phyloP scores from a whole-genome alignment of 768 basidiomycete species.

The Russula compacta region DNA sequence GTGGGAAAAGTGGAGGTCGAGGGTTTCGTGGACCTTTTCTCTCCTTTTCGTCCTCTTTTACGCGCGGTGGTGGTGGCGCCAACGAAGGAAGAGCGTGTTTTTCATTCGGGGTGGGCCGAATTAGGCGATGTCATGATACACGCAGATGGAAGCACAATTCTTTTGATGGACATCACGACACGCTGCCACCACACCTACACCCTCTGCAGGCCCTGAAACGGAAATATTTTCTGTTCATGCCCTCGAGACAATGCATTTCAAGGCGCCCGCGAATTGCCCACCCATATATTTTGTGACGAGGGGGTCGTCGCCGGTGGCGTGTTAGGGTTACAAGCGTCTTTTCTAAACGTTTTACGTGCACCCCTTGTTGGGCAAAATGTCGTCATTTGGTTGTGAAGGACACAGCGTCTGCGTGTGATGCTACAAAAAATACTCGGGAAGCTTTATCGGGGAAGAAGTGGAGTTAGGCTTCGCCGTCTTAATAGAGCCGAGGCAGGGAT shows the following conservation, averaged over 20 bases:
- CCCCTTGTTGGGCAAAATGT: constrained; percentile 9
- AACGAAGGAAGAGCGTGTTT: constrained; percentile 16
- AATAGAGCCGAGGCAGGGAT: background rate
- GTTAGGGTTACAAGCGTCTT: background rate
- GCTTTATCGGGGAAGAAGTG: constrained; percentile 31
- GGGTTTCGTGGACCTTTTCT: constrained; percentile 9
- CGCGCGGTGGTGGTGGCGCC: constrained; percentile 12
- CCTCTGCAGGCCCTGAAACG: background rate
- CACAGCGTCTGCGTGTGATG: constrained; percentile 7
- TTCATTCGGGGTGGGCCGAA: constrained; percentile 8
- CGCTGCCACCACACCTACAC: constrained; percentile 5
- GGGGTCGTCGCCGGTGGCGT: constrained; percentile 1
- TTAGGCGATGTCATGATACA: constrained; percentile 11
- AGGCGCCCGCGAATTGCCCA: background rate
- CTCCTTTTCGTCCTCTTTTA: constrained; percentile 31
- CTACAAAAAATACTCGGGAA: constrained; percentile 74
- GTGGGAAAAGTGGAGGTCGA: constrained; percentile 51
- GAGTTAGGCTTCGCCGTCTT: background rate
- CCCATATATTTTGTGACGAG: background rate
- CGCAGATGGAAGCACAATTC: background rate
- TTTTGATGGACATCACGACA: constrained; percentile 11
- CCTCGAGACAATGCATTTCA: background rate
- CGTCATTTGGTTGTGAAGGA: constrained; percentile 15
- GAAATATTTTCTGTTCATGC: background rate
- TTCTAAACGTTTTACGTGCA: constrained; percentile 11